Evolutionary conservation across 2,329 filamentous ascomycete species (phyloP).

Genomic region (Neonectria faginata): DNA sequence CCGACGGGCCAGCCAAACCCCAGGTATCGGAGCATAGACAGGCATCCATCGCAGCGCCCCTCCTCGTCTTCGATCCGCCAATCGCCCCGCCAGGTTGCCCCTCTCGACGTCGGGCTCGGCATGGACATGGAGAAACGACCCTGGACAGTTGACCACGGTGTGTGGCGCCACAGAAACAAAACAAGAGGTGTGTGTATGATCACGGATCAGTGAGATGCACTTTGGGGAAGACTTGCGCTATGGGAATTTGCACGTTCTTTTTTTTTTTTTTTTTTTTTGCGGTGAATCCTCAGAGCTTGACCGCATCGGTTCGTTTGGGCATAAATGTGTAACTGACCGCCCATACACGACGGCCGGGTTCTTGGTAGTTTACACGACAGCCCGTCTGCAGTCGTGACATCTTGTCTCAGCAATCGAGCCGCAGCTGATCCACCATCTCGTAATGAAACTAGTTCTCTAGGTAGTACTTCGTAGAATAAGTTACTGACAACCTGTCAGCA

Average conservation of each 20-base stretch:
- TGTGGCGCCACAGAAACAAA: slow-evolving; percentile 26
- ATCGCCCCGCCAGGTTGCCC: slow-evolving; percentile 45
- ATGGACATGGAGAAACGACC: slow-evolving; percentile 15
- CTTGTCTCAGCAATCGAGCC: neutral
- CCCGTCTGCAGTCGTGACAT: neutral
- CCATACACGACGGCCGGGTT: neutral
- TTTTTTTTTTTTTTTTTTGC: neutral
- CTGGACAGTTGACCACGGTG: slow-evolving; percentile 26
- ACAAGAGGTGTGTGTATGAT: slow-evolving; percentile 20
- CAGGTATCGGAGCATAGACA: slow-evolving; percentile 19
- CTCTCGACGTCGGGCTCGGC: slow-evolving; percentile 41
- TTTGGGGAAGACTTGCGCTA: neutral
- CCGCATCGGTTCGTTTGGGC: neutral
- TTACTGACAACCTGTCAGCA: neutral
- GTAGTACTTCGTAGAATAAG: neutral
- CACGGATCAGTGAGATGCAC: neutral
- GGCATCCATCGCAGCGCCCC: slow-evolving; percentile 17
- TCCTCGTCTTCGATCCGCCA: slow-evolving; percentile 30
- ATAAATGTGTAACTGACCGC: neutral
- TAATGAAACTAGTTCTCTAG: neutral
- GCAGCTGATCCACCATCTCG: neutral
- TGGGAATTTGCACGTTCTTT: slow-evolving; percentile 13
- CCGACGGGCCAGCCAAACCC: slow-evolving; percentile 6
- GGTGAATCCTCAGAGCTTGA: neutral
- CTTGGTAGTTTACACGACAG: too few relatives aligned